Base-by-base conservation (phyloP, 169 alveolate species). In the Babesia ovis region DNA sequence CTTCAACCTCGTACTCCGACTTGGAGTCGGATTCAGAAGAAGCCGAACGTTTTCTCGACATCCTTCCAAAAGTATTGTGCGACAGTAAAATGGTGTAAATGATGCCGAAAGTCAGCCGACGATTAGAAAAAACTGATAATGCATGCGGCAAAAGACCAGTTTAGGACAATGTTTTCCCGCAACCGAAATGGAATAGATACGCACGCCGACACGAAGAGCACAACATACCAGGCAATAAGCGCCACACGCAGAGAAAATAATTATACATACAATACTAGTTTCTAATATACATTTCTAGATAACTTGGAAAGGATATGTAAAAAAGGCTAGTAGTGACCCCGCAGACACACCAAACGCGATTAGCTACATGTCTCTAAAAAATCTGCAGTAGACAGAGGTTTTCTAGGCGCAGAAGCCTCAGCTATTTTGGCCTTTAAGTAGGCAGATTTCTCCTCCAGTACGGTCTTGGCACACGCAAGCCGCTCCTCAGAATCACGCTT, bases 1-100 rank as follows among this genome's bases (percentile, higher is more conserved):
- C 83, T 39, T 80, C 88, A 35, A 80, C 88, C 68, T 80, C 88
- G 34, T 67, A 80, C 55, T 80, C 88, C 9, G 73, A 83, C 29
- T 69, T 83, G 9, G 77, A 35, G 25, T 71, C 67, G 53, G 32
- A 18, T 25, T 67, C 75, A 18, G 58, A 8, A 25, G 22, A 9
- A 23, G 39, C 35, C 4, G 58, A 25, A 20, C 57, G 48, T 25
- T 73, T 73, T n/a, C 67, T 57, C 60, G 25, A 27, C 75, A 57
- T 59, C 45, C 16, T 66, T 43, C 41, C 35, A 25, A 25, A 9
- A 12, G n/a, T 14, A 8, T 8, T 39, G 46, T 39, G 46, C 46
- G 46, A 8, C 8, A 14, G 46, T 39, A 39, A 8, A 39, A 39
- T 14, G 46, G 46, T 14, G 14, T 14, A 39, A 39, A n/a, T n/a